A percentile compares a stretch with the other conserved stretches of the same genome.
These are phyloP conservation scores for Excoecaria agallocha DNA, from an alignment of 345 rosid species.

Conservation along the genomic window DNA sequence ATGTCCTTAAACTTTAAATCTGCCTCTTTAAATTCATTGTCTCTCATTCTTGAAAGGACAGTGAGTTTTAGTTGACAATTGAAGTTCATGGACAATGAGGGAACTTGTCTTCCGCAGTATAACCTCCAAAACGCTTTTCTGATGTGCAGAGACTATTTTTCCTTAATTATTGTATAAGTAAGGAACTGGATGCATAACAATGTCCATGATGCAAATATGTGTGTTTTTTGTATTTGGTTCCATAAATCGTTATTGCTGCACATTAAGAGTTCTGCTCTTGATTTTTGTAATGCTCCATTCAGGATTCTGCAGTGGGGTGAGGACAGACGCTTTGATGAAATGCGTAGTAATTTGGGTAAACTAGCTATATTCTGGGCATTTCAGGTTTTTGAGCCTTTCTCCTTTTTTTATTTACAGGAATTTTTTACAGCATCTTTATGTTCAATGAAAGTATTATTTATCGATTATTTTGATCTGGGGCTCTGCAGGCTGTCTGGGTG, in stretches of 20 bases:
- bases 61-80: too few species aligned
- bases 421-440: background rate
- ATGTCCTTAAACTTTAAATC: too few species aligned
- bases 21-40: too few species aligned
- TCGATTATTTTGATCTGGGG: background rate
- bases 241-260: too few species aligned
- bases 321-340: slow-evolving; percentile 83
- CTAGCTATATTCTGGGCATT: slow-evolving; percentile 75
- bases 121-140: background rate
- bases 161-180: background rate
- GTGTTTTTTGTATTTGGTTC: background rate
- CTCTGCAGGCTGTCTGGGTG: slow-evolving; percentile 81
- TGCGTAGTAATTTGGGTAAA: slow-evolving; percentile 68
- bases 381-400: slow-evolving; percentile 50
- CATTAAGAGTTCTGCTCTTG: background rate
- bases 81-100: too few species aligned
- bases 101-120: background rate
- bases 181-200: background rate
- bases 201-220: background rate
- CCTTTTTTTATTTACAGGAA: slow-evolving; percentile 4
- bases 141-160: background rate
- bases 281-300: slow-evolving; percentile 16
- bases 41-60: too few species aligned
- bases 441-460: background rate
- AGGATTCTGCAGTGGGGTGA: slow-evolving; percentile 97